phyloP scores from a whole-genome alignment of 768 basidiomycete species.

The Suillus tomentosus region DNA sequence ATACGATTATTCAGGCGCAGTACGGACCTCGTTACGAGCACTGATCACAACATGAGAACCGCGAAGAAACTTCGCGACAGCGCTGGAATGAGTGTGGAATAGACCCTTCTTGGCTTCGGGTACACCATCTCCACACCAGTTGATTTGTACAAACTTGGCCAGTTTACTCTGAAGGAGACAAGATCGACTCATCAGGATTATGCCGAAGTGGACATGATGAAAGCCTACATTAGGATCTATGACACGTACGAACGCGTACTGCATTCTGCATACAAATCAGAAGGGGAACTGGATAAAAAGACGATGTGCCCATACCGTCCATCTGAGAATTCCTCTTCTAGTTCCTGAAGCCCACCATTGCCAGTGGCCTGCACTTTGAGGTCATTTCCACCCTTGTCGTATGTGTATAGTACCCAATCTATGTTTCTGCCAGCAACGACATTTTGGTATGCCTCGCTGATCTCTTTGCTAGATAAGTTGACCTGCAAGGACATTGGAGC shows the following conservation, averaged over 20 bases:
- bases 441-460: slow-evolving; percentile 73
- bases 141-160: slow-evolving; percentile 91
- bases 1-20: background rate
- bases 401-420: slow-evolving; percentile 81
- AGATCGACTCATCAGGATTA: background rate
- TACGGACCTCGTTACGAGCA: slow-evolving; percentile 79
- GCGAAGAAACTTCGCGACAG: slow-evolving; percentile 78
- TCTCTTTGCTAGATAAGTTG: slow-evolving; percentile 74
- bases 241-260: slow-evolving; percentile 89
- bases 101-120: slow-evolving; percentile 91
- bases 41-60: slow-evolving; percentile 86
- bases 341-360: slow-evolving; percentile 84
- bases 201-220: background rate
- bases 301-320: slow-evolving; percentile 60
- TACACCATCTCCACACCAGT: slow-evolving; percentile 98
- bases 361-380: slow-evolving; percentile 86
- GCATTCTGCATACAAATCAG: slow-evolving; percentile 59
- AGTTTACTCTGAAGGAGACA: slow-evolving; percentile 62
- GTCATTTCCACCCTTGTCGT: slow-evolving; percentile 81
- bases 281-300: slow-evolving; percentile 12
- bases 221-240: slow-evolving; percentile 76
- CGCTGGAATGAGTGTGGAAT: slow-evolving; percentile 83
- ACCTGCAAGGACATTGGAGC: slow-evolving; percentile 73
- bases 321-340: slow-evolving; percentile 94
- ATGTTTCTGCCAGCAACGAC: slow-evolving; percentile 66